These are phyloP conservation scores for Biscutella laevigata DNA, from an alignment of 441 rosid genomes.

Conservation along the genomic window DNA sequence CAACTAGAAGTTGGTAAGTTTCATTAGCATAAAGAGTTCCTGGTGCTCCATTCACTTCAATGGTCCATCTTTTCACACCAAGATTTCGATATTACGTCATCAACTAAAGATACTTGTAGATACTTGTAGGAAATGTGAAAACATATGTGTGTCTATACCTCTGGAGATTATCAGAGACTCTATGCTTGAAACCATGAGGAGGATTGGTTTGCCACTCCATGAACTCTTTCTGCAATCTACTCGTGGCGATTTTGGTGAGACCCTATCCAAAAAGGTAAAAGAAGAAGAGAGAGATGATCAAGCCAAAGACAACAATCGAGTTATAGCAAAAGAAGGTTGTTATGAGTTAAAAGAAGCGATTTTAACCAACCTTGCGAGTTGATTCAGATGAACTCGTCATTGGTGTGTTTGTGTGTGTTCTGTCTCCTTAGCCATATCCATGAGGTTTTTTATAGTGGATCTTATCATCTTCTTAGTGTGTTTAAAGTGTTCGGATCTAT, in stretches of 20 bases:
- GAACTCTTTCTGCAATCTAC: conserved; percentile 90
- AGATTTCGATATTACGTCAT: too few species aligned
- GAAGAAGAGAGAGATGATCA: conserved; percentile 7
- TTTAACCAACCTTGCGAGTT: conserved; percentile 65
- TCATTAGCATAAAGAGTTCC: conserved; percentile 89
- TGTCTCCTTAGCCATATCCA: conserved; percentile 23
- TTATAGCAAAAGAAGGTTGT: too few species aligned
- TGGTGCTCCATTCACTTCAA: conserved; percentile 89
- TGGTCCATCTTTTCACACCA: too few species aligned
- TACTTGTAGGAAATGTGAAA: too few species aligned
- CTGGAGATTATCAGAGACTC: conserved; percentile 92
- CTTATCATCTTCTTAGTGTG: conserved; percentile 16
- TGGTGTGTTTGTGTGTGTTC: conserved; percentile 13
- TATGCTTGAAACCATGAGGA: conserved; percentile 84
- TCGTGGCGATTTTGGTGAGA: conserved; percentile 91
- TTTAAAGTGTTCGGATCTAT: conserved; percentile 3
- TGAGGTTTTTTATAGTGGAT: conserved; percentile 24
- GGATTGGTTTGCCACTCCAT: conserved; percentile 97
- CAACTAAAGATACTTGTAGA: too few species aligned
- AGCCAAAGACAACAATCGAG: background rate
- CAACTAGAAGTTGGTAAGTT: conserved; percentile 90
- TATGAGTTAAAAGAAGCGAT: background rate
- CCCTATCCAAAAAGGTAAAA: conserved; percentile 35
- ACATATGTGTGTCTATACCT: too few species aligned
- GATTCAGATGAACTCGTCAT: conserved; percentile 83